Base-by-base conservation (phyloP, 1,284 basidiomycete species). In the Puccinia triticina region DNA sequence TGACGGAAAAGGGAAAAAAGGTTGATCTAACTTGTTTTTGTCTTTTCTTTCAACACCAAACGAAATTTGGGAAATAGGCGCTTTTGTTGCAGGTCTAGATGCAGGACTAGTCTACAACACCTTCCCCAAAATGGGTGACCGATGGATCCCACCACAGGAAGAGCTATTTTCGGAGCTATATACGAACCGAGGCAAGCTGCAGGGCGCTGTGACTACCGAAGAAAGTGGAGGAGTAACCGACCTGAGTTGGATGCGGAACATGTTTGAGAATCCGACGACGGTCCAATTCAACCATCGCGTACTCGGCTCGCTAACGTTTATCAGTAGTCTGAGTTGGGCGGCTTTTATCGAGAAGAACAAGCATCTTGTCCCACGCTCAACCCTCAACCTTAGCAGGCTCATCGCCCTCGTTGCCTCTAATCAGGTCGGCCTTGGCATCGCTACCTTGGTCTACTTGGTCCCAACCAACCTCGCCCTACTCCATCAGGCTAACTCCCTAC, bases 21-120 rank as follows among this genome's bases (percentile, higher is more conserved):
- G 12, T 7, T 43, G 14, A 46, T 50, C 48, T 50, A 50, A 50
- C 48, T 21, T 43, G 74, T 3, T 29, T 66, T 32, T 2, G 48
- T 77, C 43, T 77, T 50, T 26, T 57, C 5, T 57, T 43, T 50
- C 10, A 50, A 50, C 18, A 4, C 10, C 18, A 50, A 50, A 16
- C 18, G 48, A 50, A 50, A 50, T 11, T 50, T 50, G 48, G 11
- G 18, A 14, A 50, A 50, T 21, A 94, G 96, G 96, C 83, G 96
- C 96, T 1, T 96, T 98, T 86, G 97, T 99, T 32, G 97, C 97
- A 40, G 97, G 97, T 11, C 89, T 99, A 55, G 97, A 99, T 87
- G 97, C 97, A 0, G 97, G 97, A 3, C 88, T 99, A 77, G 88
- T 97, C 23, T 99, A 99, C 89, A 99, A 98, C 87, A 96, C 98